Evolutionary conservation across 768 basidiomycete species (phyloP).

Genomic region (Chalciporus pseudorubinellus): DNA sequence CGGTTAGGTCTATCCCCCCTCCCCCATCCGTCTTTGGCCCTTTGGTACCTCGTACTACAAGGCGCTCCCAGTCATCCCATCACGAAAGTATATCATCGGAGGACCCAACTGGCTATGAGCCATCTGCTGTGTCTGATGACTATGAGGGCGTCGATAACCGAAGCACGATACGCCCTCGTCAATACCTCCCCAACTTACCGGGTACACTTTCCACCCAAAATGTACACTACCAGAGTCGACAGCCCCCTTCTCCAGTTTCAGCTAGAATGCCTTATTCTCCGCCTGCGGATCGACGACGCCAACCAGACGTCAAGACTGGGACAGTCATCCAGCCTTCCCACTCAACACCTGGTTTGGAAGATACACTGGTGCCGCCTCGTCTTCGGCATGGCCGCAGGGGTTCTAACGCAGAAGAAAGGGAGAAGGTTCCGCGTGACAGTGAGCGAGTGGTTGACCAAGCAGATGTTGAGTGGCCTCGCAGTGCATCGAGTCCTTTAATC

Average conservation of each 20-base stretch:
- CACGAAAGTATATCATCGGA: slow-evolving; percentile 72
- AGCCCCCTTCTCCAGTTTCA: slow-evolving; percentile 38
- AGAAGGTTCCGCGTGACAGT: slow-evolving; percentile 21
- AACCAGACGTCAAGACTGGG: slow-evolving; percentile 19
- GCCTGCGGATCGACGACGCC: slow-evolving; percentile 27
- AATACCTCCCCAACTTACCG: slow-evolving; percentile 26
- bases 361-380: slow-evolving; percentile 25
- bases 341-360: slow-evolving; percentile 31
- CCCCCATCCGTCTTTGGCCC: slow-evolving; percentile 48
- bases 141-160: slow-evolving; percentile 54
- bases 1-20: slow-evolving; percentile 48
- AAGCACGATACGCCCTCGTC: slow-evolving; percentile 45
- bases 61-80: slow-evolving; percentile 50
- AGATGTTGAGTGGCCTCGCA: slow-evolving; percentile 23
- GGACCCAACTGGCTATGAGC: slow-evolving; percentile 67
- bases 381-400: slow-evolving; percentile 26
- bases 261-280: slow-evolving; percentile 24
- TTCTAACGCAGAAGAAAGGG: slow-evolving; percentile 27
- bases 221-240: slow-evolving; percentile 38
- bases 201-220: slow-evolving; percentile 35
- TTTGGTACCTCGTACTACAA: slow-evolving; percentile 44
- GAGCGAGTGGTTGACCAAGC: slow-evolving; percentile 21
- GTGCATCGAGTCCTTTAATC: slow-evolving; percentile 9
- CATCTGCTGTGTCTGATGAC: slow-evolving; percentile 51
- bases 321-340: slow-evolving; percentile 26